Conservation (phyloP, 306 rosid genomes). For the Vicia faba region DNA sequence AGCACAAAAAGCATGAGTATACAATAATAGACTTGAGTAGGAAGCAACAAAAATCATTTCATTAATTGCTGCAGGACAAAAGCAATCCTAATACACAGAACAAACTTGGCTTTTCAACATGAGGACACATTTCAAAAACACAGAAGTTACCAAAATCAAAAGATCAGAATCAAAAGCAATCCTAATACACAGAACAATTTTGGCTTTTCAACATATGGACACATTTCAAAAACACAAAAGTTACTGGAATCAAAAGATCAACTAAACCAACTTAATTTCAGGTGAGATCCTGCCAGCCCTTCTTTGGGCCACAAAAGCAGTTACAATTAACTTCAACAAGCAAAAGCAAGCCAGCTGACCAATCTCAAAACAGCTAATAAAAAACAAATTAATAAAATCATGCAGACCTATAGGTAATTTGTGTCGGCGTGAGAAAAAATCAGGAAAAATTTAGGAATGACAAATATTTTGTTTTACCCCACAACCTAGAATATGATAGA, state of each 20-base stretch:
- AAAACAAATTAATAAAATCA: not conserved
- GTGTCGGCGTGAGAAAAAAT: not conserved
- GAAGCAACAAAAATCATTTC: slow-evolving; percentile 2
- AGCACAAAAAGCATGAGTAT: not conserved
- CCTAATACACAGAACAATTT: not conserved
- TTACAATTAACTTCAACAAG: not conserved
- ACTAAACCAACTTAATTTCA: not conserved
- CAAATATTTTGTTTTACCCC: slow-evolving; percentile 17
- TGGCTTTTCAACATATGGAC: not conserved
- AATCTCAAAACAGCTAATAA: not conserved
- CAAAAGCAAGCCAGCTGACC: not conserved
- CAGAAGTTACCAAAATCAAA: not conserved
- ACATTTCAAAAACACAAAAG: not conserved
- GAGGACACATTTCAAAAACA: not conserved
- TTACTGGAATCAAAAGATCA: not conserved
- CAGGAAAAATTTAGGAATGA: not conserved
- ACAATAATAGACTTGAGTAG: not conserved
- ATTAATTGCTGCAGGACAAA: not conserved
- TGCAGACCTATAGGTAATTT: not conserved
- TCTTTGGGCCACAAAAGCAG: not conserved
- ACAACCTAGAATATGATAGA: not conserved
- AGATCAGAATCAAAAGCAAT: slow-evolving; percentile 1
- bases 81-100: not conserved
- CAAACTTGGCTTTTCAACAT: not conserved
- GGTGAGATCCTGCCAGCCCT: not conserved